Evolutionary conservation across 1,284 basidiomycete species (phyloP).

Genomic region (Psilocybe mexicana): DNA sequence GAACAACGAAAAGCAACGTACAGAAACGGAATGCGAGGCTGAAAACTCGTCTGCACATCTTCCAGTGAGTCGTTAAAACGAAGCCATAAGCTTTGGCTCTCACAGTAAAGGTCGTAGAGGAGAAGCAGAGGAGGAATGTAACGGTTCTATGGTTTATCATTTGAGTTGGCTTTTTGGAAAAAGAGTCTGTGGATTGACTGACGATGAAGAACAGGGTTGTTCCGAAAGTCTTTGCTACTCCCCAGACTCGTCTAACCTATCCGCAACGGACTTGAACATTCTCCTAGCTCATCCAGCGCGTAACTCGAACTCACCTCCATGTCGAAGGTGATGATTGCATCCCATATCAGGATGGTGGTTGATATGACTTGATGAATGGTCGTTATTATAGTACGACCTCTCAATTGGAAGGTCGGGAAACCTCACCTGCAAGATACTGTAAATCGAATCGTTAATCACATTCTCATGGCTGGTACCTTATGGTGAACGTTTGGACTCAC

Average conservation of each 20-base stretch:
- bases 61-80: neutral
- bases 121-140: slow-evolving; percentile 14
- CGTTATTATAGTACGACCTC: neutral
- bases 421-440: neutral
- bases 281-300: neutral
- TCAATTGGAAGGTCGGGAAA: neutral
- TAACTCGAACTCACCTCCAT: neutral
- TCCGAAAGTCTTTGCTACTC: slow-evolving; percentile 6
- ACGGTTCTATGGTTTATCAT: slow-evolving; percentile 9
- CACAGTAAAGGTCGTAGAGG: slow-evolving; percentile 13
- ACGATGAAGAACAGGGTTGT: slow-evolving; percentile 6
- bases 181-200: neutral
- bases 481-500: neutral
- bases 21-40: slow-evolving; percentile 5
- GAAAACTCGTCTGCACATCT: slow-evolving; percentile 2
- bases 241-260: slow-evolving; percentile 8
- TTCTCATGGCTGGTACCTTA: too few species aligned
- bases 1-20: neutral
- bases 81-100: neutral
- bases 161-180: neutral
- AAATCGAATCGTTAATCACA: neutral
- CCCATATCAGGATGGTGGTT: neutral
- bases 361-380: neutral
- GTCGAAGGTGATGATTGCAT: neutral
- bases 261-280: neutral